Evolutionary conservation across 2,329 filamentous ascomycete species (phyloP), one percentile per base, ranked within the genome.

Genomic region (Chrysosporium queenslandicum): DNA sequence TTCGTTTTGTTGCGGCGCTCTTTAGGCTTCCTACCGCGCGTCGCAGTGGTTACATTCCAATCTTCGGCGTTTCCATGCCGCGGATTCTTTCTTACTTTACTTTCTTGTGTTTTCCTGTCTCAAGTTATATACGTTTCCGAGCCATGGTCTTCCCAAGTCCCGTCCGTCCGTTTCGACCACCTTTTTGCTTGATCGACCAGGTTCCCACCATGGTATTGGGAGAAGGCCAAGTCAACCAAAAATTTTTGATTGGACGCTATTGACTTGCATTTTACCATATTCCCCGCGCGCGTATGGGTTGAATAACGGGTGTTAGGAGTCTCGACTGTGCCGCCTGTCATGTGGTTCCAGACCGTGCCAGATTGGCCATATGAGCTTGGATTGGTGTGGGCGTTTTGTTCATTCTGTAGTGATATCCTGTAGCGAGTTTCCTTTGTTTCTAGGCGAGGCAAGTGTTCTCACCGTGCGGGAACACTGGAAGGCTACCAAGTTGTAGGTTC

Each of bases 11-110:
- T 58, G 50, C 51, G 57, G 54, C 45, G 53, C 52, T 61, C 55
- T 56, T 50, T 58, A 50, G 42, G 48, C 57, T 54, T 53, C 55
- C 53, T 55, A 54, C 45, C 37, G 54, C n/a, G n/a, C 36, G 34
- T 48, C 34, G 23, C 21, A 27, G 21, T 25, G 32, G 20, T 39
- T 14, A 25, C 9, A 7, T 37, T 40, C 14, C 23, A 32, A 25
- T 53, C 42, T 41, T 52, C 49, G 49, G 41, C 41, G 30, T 39
- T 39, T 43, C 23, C 25, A 16, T 30, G 34, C 49, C 49, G 49
- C 16, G 21, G 49, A 52, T 39, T 37, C 11, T 54, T 55, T 55
- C 49, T 53, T 40, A 32, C 36, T 48, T 41, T 52, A 39, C 42
- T 30, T 53, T 57, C 53, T 53, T 52, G 53, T 43, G 34, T 56